Percentiles rank a stretch among this genome's conserved stretches.
phyloP scores from a whole-genome alignment of 163 green algal species.

The Coccomyxa subellipsoidea region DNA sequence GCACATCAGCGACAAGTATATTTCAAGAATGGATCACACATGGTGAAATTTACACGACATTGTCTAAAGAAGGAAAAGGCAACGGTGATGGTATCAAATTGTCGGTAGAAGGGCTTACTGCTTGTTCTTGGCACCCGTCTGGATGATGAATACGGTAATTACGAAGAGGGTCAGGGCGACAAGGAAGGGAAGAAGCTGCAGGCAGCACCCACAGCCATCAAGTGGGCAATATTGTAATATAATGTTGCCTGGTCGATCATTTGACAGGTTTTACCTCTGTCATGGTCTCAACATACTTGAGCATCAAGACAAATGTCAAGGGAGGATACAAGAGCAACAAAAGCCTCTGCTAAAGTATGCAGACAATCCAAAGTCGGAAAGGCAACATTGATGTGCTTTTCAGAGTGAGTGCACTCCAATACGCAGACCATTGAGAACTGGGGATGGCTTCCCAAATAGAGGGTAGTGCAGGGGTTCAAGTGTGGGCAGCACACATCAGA shows the following conservation, averaged over 20 bases:
- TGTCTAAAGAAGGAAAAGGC: neutral
- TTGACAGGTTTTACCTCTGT: too few relatives aligned
- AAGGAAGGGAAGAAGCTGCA: conserved; percentile 8
- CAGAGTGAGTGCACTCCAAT: too few relatives aligned
- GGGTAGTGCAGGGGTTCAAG: neutral
- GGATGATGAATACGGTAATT: conserved; percentile 17
- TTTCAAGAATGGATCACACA: neutral
- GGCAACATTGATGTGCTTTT: too few relatives aligned
- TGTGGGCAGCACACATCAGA: neutral
- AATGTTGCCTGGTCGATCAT: too few relatives aligned
- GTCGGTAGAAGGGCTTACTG: neutral
- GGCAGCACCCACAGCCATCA: neutral
- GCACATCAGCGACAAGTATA: neutral
- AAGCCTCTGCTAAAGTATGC: too few relatives aligned
- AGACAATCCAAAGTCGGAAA: too few relatives aligned
- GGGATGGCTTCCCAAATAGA: too few relatives aligned
- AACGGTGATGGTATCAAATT: neutral
- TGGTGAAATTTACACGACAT: neutral
- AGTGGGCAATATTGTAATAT: too few relatives aligned
- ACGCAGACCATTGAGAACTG: too few relatives aligned
- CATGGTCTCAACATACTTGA: too few relatives aligned
- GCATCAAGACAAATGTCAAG: too few relatives aligned
- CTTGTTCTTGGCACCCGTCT: conserved; percentile 16
- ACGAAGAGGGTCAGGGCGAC: conserved; percentile 14
- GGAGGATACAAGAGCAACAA: too few relatives aligned